A percentile compares a stretch with the other conserved stretches of the same genome.
These are phyloP conservation scores for Pseudophaeomoniella oleicola DNA, from an alignment of 2,329 filamentous ascomycete genomes.

Conservation along the genomic window DNA sequence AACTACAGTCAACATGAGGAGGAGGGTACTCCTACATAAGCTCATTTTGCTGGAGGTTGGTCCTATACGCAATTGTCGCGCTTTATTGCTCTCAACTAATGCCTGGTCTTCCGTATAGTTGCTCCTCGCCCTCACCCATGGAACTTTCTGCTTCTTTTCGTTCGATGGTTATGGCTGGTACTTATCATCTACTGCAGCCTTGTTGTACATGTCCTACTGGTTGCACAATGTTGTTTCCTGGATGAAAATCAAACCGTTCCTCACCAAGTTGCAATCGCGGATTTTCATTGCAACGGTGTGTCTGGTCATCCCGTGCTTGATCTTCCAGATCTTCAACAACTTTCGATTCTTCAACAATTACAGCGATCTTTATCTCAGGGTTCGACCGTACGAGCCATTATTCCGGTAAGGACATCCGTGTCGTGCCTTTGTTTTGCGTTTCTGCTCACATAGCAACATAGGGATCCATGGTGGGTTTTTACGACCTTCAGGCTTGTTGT, in stretches of 20 bases:
- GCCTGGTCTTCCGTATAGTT: conserved; percentile 24
- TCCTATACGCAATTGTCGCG: neutral
- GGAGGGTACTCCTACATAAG: conserved; percentile 32
- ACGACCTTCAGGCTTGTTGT: conserved; percentile 44
- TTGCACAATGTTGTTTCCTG: conserved; percentile 52
- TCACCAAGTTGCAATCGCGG: conserved; percentile 31
- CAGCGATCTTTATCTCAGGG: conserved; percentile 35
- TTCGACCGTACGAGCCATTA: conserved; percentile 43
- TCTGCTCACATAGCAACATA: too few species aligned
- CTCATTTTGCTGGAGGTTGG: conserved; percentile 34
- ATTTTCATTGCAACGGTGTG: conserved; percentile 45
- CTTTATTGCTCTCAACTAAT: too few species aligned
- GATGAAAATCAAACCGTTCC: conserved; percentile 50
- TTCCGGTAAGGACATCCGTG: conserved; percentile 29
- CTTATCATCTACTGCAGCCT: conserved; percentile 42
- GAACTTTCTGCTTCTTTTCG: conserved; percentile 43
- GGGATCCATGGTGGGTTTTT: conserved; percentile 54
- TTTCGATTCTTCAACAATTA: conserved; percentile 47
- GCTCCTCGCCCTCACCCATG: conserved; percentile 41
- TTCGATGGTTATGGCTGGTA: conserved; percentile 47
- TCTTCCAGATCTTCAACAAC: conserved; percentile 49
- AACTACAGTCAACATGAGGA: conserved; percentile 35
- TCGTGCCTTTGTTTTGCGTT: too few species aligned
- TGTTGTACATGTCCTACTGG: conserved; percentile 45
- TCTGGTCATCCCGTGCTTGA: conserved; percentile 47